phyloP scores from a whole-genome alignment of 176 grass and related monocot genomes.

The Bolboschoenus planiculmis region DNA sequence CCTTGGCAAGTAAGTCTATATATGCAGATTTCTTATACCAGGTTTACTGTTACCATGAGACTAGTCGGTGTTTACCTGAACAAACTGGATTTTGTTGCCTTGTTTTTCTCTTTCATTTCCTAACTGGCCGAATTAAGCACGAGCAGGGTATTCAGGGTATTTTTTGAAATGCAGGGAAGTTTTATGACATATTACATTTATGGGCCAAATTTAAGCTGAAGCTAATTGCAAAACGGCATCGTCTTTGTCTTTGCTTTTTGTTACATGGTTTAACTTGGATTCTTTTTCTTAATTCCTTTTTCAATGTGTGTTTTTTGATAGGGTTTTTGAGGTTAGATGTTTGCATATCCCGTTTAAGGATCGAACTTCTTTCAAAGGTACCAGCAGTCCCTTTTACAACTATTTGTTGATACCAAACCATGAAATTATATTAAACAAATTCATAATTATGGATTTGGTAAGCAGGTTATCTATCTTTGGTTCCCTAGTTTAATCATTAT shows the following conservation, averaged over 20 bases:
- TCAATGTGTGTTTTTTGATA: slow-evolving; percentile 18
- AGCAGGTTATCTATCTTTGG: not conserved
- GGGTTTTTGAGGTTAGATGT: slow-evolving; percentile 77
- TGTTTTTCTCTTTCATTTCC: not conserved
- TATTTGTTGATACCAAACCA: not conserved
- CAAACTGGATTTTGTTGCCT: not conserved
- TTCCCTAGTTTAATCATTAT: not conserved
- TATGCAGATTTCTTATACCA: not conserved
- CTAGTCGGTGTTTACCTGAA: not conserved
- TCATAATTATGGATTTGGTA: not conserved
- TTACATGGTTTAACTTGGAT: not conserved
- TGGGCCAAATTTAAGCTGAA: not conserved
- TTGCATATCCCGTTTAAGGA: slow-evolving; percentile 87
- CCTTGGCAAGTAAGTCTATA: slow-evolving; percentile 69
- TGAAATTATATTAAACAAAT: not conserved
- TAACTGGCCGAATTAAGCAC: not conserved
- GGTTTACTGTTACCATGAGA: not conserved
- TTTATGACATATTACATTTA: not conserved
- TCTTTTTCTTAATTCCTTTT: not conserved
- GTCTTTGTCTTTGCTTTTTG: not conserved
- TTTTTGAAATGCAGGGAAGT: not conserved
- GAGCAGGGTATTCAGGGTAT: not conserved
- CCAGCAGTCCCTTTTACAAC: not conserved
- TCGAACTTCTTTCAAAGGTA: slow-evolving; percentile 89
- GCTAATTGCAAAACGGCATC: not conserved